Evolutionary conservation across 202 grass and related monocot genomes (phyloP).

Genomic region (Brachypodium distachyon): DNA sequence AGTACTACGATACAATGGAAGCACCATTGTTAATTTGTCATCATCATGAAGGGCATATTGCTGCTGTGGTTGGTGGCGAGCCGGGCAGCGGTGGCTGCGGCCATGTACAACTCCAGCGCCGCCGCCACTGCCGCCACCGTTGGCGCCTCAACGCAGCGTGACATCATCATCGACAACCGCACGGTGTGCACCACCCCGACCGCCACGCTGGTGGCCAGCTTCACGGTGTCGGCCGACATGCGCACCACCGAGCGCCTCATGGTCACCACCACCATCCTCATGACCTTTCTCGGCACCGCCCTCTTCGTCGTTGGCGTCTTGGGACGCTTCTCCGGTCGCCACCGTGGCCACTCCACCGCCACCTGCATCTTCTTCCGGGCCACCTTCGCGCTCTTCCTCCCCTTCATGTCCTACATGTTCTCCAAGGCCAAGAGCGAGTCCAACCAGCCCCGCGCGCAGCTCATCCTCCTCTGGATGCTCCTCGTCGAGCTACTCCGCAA

Average conservation of each 20-base stretch:
- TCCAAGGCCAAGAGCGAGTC: neutral
- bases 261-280: conserved; percentile 12
- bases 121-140: too few species aligned
- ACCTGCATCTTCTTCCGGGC: conserved; percentile 20
- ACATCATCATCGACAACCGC: neutral
- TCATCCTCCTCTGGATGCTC: conserved; percentile 47
- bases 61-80: neutral
- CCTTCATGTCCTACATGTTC: conserved; percentile 36
- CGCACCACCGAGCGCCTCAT: conserved; percentile 8
- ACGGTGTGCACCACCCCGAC: neutral
- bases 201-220: neutral
- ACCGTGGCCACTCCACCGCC: neutral
- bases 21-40: too few species aligned
- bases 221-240: neutral
- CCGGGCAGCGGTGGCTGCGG: neutral
- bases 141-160: neutral
- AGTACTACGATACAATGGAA: too few species aligned
- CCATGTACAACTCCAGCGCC: neutral
- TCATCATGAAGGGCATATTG: neutral
- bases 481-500: conserved; percentile 28
- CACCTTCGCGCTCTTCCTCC: conserved; percentile 21
- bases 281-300: neutral
- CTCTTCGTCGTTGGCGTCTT: neutral
- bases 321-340: neutral
- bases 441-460: neutral